These are phyloP conservation scores for Pyricularia sp. DNA, from an alignment of 2,329 filamentous ascomycete species.

Conservation along the genomic window DNA sequence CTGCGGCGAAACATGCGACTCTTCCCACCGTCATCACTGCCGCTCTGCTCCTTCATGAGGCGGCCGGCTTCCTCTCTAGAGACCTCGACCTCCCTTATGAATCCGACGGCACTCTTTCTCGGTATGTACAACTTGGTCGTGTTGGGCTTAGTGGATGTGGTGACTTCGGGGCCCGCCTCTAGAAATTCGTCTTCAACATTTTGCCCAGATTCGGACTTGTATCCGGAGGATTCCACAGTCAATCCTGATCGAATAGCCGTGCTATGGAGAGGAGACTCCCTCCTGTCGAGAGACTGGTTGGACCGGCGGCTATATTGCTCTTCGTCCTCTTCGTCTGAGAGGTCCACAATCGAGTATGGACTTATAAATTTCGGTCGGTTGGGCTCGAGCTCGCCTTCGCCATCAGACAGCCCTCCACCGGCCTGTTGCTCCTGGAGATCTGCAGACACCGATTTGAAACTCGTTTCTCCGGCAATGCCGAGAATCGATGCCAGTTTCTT, in stretches of 20 bases:
- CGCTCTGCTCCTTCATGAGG: slow-evolving; percentile 7
- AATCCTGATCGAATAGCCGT: neutral
- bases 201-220: neutral
- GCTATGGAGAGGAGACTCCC: neutral
- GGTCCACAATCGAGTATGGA: neutral
- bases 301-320: neutral
- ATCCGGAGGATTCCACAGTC: neutral
- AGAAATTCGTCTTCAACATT: neutral
- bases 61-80: slow-evolving; percentile 14
- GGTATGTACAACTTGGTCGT: slow-evolving; percentile 16
- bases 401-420: neutral
- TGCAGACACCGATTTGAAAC: neutral
- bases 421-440: neutral
- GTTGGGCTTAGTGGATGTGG: neutral
- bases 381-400: neutral
- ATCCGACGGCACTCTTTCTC: slow-evolving; percentile 16
- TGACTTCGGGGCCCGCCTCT: neutral
- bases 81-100: slow-evolving; percentile 17
- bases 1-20: slow-evolving; percentile 3
- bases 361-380: neutral
- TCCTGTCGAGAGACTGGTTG: neutral
- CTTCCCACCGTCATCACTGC: neutral
- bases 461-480: neutral
- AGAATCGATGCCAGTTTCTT: neutral
- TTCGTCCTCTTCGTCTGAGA: neutral